Evolutionary conservation across 2,329 filamentous ascomycete species (phyloP).

Genomic region (Cryphonectria parasitica): DNA sequence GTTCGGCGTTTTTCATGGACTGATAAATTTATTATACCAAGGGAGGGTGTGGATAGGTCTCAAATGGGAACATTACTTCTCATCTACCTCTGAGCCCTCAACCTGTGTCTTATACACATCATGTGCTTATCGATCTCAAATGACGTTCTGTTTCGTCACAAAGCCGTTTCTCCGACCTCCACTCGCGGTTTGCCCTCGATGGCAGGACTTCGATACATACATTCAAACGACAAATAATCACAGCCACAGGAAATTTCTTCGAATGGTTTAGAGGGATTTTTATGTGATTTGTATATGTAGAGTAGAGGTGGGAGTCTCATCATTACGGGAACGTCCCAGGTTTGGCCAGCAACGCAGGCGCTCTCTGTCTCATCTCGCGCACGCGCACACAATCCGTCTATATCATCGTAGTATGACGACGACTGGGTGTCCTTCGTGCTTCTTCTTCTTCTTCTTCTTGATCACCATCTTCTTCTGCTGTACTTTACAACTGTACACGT

Average conservation of each 20-base stretch:
- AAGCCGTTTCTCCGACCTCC: too few species aligned
- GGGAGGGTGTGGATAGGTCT: too few species aligned
- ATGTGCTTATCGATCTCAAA: background rate
- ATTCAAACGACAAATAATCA: background rate
- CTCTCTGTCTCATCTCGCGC: slow-evolving; percentile 16
- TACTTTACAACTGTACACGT: background rate
- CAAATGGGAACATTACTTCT: background rate
- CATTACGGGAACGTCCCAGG: slow-evolving; percentile 28
- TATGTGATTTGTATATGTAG: slow-evolving; percentile 15
- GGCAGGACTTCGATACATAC: background rate
- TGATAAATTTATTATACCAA: background rate
- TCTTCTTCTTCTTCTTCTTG: slow-evolving; percentile 4
- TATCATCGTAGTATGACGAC: slow-evolving; percentile 16
- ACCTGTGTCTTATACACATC: background rate
- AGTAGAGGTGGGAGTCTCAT: slow-evolving; percentile 30
- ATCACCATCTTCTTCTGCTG: background rate
- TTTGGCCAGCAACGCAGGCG: slow-evolving; percentile 22
- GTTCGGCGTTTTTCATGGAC: slow-evolving; percentile 3
- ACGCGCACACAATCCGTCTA: slow-evolving; percentile 22
- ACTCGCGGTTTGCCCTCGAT: too few species aligned
- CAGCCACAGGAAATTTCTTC: background rate
- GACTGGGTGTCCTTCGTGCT: background rate
- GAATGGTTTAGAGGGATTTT: background rate
- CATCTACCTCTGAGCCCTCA: too few species aligned
- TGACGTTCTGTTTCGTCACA: background rate